phyloP scores from a whole-genome alignment of 805 yeast genomes.

The Monosporozyma solicola region DNA sequence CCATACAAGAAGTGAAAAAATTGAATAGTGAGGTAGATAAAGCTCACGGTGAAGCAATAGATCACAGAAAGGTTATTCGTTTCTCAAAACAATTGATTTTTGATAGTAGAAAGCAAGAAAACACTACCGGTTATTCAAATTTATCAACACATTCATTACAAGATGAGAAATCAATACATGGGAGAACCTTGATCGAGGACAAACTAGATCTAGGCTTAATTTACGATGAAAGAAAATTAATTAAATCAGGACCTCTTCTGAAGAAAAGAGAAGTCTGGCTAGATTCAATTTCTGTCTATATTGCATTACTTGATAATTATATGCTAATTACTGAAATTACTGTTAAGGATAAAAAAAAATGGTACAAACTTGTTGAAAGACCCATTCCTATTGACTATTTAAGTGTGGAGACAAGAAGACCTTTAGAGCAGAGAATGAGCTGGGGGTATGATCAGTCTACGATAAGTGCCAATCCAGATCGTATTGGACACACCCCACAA shows the following conservation, averaged over 20 bases:
- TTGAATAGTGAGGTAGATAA: slow-evolving; percentile 54
- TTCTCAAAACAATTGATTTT: slow-evolving; percentile 34
- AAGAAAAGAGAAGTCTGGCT: slow-evolving; percentile 59
- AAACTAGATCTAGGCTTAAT: slow-evolving; percentile 38
- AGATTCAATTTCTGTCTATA: slow-evolving; percentile 41
- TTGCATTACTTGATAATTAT: slow-evolving; percentile 64
- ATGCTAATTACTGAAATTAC: slow-evolving; percentile 54
- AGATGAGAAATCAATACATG: not conserved
- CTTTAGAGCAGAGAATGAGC: slow-evolving; percentile 2
- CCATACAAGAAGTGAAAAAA: slow-evolving; percentile 44
- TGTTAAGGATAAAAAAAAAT: slow-evolving; percentile 31
- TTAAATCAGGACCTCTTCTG: slow-evolving; percentile 48
- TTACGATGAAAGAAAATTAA: slow-evolving; percentile 47
- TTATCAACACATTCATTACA: slow-evolving; percentile 4
- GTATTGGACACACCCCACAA: slow-evolving; percentile 11
- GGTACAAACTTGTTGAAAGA: slow-evolving; percentile 40
- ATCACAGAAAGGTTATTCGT: slow-evolving; percentile 43
- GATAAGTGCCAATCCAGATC: not conserved
- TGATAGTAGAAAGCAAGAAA: slow-evolving; percentile 15
- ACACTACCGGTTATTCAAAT: slow-evolving; percentile 22
- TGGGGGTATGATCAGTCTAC: not conserved
- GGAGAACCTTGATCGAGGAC: slow-evolving; percentile 10
- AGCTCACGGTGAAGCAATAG: slow-evolving; percentile 53
- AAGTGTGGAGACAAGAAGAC: slow-evolving; percentile 40
- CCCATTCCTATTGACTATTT: slow-evolving; percentile 57